Percentiles rank a stretch among this genome's conserved stretches.
phyloP scores from a whole-genome alignment of 23 red algal species.

The Chondrus crispus region DNA sequence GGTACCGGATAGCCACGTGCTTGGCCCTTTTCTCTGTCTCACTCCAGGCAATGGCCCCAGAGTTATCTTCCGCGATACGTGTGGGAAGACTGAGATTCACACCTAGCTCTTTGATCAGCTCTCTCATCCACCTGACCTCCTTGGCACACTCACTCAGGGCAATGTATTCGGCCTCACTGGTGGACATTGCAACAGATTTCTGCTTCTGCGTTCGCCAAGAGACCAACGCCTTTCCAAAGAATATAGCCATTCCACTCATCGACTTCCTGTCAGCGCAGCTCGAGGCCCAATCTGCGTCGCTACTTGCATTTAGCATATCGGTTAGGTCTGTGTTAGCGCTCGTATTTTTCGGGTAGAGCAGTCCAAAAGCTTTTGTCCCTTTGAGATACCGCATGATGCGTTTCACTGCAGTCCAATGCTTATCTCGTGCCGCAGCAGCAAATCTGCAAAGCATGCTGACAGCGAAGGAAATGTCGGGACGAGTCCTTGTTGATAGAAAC shows the following conservation, averaged over 20 bases:
- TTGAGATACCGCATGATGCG: background rate
- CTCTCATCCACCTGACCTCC: constrained; percentile 6
- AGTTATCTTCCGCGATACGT: background rate
- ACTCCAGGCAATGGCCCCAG: background rate
- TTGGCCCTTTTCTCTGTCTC: background rate
- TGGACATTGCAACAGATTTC: background rate
- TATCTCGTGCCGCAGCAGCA: too few species aligned
- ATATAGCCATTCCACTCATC: background rate
- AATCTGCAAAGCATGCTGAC: too few species aligned
- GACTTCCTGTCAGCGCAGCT: background rate
- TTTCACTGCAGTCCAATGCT: background rate
- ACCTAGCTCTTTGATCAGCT: background rate
- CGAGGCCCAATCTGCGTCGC: background rate
- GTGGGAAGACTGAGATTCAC: background rate
- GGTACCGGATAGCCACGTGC: constrained; percentile 15
- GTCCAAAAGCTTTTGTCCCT: background rate
- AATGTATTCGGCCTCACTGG: background rate
- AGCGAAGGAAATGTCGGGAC: background rate
- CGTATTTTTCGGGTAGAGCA: background rate
- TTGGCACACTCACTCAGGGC: constrained; percentile 33
- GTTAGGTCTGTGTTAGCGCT: background rate
- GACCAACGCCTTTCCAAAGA: background rate
- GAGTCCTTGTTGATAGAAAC: background rate
- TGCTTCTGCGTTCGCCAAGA: background rate
- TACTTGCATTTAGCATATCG: background rate